Base-by-base conservation (phyloP, 2,329 filamentous ascomycete genomes). In the Ceratocystis albifundus region DNA sequence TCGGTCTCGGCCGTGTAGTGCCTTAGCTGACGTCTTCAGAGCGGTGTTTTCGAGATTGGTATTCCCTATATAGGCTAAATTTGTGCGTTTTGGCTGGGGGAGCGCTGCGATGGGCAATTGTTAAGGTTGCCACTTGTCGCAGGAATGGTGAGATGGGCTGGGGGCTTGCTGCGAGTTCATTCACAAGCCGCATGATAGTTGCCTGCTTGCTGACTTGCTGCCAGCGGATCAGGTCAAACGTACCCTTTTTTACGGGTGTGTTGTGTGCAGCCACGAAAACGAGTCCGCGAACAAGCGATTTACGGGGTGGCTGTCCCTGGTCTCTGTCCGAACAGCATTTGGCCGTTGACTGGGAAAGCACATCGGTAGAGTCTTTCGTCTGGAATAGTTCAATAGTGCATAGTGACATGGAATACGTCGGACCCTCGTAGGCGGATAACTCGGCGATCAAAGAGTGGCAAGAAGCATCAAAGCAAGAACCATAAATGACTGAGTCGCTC, bases 161-260 rank as follows among this genome's bases (percentile, higher is more conserved):
- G 30, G 30, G 22, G 32, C 17, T 30, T 7, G 61, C 61, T 4
- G 41, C 44, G 1, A 66, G 32, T 28, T 66, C 61, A 15, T 61
- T 44, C 7, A 66, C 61, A 6, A 66, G 50, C 22, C 65, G 61
- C 22, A 7, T 30, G 5, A 66, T 7, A 0, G 65, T 66, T 17
- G 65, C 65, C 46, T 53, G 62, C 61, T 66, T 66, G 41, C 65
- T 66, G 25, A 61, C n/a, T n/a, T 50, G 61, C 10, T 63, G 65
- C 65, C 65, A 66, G 22, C 41, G 41, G 22, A 30, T 50, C 61
- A 66, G 53, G 48, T 64, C 61, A 17, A 66, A 66, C 6, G 4
- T 17, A 17, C 65, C 65, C 17, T 64, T 28, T 12, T 36, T 46
- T 22, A 66, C 28, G 61, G 55, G 61, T 10, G 32, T 61, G 15